Evolutionary conservation across 306 rosid species (phyloP), one percentile per base, ranked within the genome.

Genomic region (Hippophae rhamnoides): DNA sequence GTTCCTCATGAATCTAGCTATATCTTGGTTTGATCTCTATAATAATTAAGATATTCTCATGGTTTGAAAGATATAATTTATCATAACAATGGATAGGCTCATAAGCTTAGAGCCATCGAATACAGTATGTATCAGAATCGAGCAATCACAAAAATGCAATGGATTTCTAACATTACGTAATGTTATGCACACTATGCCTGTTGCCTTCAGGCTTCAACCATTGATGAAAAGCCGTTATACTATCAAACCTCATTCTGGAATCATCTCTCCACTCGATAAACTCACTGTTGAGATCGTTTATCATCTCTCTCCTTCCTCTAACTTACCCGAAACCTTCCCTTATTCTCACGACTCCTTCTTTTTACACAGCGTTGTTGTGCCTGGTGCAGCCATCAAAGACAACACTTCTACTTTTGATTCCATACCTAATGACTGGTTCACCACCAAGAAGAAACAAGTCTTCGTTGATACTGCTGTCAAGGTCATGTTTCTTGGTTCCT

Each of bases 171-270:
- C 85, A 41, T 54, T 90, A 31, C 73, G 82, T 54, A 90, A 90
- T 44, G 97, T 90, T 40, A 90, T 90, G 97, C 77, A 86, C 76
- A 90, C 97, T 10, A 86, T 90, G 97, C 95, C 97, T 0, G 94
- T 90, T 42, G 97, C 97, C 54, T 90, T 86, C 52, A 66, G 85
- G 44, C 84, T 90, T 13, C 90, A 86, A 40, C 84, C 95, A 0
- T 52, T 79, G 8, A 67, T 82, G 62, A 86, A 81, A 54, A 66
- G 78, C 3, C 86, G 90, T n/a, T 90, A 82, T 71, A 63, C 82
- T 0, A 75, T 86, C 10, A 80, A 68, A 54, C 97, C 97, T 0
- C 86, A 84, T 3, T 71, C 89, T 0, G 95, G 94, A 23, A 79
- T 90, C 52, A 90, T 90, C 49, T 78, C 97, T 5, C 97, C 97